A percentile compares a stretch with the other conserved stretches of the same genome.
Evolutionary conservation across 1,284 basidiomycete species (phyloP).

Genomic region (Ustilago hordei): DNA sequence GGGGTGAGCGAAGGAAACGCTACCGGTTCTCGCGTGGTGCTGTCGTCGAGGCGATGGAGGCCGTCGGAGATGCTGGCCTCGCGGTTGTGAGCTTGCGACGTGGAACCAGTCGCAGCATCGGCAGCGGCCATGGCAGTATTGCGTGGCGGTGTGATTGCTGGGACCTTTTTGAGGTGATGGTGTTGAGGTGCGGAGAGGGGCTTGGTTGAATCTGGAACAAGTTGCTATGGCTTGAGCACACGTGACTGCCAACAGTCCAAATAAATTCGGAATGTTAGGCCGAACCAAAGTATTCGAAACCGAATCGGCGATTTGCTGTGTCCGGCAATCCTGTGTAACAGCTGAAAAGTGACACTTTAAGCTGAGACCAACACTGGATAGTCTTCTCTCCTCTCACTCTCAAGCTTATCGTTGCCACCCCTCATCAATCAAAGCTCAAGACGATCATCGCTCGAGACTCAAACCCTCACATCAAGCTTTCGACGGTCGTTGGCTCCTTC

Average conservation of each 20-base stretch:
- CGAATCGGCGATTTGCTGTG: background rate
- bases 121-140: background rate
- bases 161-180: background rate
- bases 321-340: background rate
- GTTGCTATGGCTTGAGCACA: constrained; percentile 22
- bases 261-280: background rate
- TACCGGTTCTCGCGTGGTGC: constrained; percentile 2
- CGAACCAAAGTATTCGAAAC: background rate
- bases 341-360: constrained; percentile 21
- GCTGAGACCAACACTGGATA: constrained; percentile 18
- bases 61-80: constrained; percentile 6
- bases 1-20: constrained; percentile 79
- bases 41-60: constrained; percentile 4
- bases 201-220: background rate
- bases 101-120: background rate
- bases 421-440: background rate
- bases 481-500: background rate
- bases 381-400: background rate
- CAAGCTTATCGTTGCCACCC: background rate
- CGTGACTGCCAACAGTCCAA: background rate
- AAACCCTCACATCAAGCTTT: background rate
- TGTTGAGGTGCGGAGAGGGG: constrained; percentile 1
- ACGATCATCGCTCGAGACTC: background rate
- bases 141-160: background rate
- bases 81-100: background rate